phyloP scores from a whole-genome alignment of 2,329 filamentous ascomycete genomes.

The Cladosporium oxysporum region DNA sequence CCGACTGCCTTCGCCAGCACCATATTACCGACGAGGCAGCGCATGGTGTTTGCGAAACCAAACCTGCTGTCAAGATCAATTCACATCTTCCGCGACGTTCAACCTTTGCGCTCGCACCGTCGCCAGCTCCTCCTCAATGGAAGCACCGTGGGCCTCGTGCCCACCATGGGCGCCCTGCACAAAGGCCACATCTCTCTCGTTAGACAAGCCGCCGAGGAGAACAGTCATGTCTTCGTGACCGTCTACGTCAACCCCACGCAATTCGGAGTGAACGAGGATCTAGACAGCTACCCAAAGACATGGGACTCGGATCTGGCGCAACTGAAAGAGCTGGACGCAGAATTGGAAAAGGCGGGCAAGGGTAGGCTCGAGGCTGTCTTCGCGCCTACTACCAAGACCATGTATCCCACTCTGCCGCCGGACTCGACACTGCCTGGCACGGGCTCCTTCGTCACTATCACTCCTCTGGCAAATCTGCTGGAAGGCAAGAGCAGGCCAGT shows the following conservation, averaged over 20 bases:
- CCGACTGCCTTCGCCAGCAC: neutral
- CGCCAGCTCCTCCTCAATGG: constrained; percentile 65
- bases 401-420: constrained; percentile 84
- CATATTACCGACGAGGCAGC: neutral
- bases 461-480: constrained; percentile 75
- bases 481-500: constrained; percentile 86
- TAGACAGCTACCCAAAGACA: constrained; percentile 85
- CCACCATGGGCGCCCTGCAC: constrained; percentile 98
- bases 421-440: constrained; percentile 70
- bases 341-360: constrained; percentile 57
- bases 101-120: constrained; percentile 69
- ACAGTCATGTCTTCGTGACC: constrained; percentile 83
- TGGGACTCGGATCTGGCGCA: constrained; percentile 75
- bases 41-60: neutral
- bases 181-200: constrained; percentile 85
- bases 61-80: constrained; percentile 46
- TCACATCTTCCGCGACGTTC: constrained; percentile 74
- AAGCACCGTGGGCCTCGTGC: constrained; percentile 80
- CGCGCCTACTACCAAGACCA: constrained; percentile 75
- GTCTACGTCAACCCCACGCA: constrained; percentile 97
- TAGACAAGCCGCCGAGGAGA: constrained; percentile 78
- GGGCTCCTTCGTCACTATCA: constrained; percentile 89
- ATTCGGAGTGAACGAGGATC: constrained; percentile 86
- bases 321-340: constrained; percentile 67
- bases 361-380: constrained; percentile 76